Evolutionary conservation across 129 eudicot genomes (phyloP).

Genomic region (Lactuca saligna): DNA sequence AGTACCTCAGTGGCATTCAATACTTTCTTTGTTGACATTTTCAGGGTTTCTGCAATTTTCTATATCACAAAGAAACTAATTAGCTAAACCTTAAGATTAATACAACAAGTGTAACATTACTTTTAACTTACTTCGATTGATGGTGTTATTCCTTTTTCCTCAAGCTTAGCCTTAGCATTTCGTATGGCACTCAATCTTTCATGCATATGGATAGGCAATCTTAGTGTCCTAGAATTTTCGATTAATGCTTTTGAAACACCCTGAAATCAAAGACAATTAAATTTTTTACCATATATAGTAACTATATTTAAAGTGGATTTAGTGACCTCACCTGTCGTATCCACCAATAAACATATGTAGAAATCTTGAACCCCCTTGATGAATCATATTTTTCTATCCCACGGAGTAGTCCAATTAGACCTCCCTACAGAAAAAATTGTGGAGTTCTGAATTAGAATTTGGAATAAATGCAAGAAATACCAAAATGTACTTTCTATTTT

Average conservation of each 20-base stretch:
- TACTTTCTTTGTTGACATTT: slow-evolving; percentile 89
- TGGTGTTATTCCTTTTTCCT: slow-evolving; percentile 86
- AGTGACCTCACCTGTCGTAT: slow-evolving; percentile 76
- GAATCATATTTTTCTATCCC: slow-evolving; percentile 98
- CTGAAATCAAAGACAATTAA: slow-evolving; percentile 37
- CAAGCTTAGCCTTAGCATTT: slow-evolving; percentile 72
- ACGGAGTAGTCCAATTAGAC: slow-evolving; percentile 83
- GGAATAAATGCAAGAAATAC: not conserved
- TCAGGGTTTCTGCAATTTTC: slow-evolving; percentile 81
- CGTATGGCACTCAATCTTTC: slow-evolving; percentile 81
- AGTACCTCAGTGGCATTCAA: slow-evolving; percentile 92
- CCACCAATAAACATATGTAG: slow-evolving; percentile 99
- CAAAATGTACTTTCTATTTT: not conserved
- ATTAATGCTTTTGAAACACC: slow-evolving; percentile 89
- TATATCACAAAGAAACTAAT: slow-evolving; percentile 25
- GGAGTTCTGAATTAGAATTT: not conserved
- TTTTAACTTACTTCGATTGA: slow-evolving; percentile 64
- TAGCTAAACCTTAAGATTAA: slow-evolving; percentile 7
- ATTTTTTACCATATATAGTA: slow-evolving; percentile 2
- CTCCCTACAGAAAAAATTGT: slow-evolving; percentile 57
- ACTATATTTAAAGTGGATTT: not conserved
- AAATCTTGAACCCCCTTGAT: slow-evolving; percentile 89
- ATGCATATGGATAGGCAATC: slow-evolving; percentile 81
- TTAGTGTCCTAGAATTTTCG: slow-evolving; percentile 78
- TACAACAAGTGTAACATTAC: not conserved